Evolutionary conservation across 2,329 filamentous ascomycete genomes (phyloP), one percentile per base, ranked within the genome.

Genomic region (Ceratocystis ficicola): DNA sequence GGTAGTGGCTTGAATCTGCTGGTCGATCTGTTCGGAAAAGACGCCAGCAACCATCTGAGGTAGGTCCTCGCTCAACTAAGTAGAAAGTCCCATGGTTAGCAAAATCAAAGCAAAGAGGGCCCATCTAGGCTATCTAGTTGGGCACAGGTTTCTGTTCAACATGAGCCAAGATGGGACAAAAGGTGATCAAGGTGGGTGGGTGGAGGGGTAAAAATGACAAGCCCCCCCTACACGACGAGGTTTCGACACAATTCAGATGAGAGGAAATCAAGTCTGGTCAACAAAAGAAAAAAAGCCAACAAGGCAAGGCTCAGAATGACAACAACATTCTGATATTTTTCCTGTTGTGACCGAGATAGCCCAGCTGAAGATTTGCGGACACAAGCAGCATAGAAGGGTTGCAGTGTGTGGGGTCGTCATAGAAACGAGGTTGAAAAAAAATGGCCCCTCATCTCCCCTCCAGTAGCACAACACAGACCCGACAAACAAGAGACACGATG

Each of bases 11-110:
- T 93, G 87, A 72, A 99, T 99, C 79, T 99, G 94, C 71, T 89
- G 84, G 75, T 99, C 94, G 77, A 99, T 96, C 78, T 97, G 91
- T 70, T 99, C 93, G 70, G 94, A 99, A 80, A 99, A 97, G 74
- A 99, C 94, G 69, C 94, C 94, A 74, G 88, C 83, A 69, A 97
- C 94, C 94, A 99, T 99, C 79, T 94, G 87, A 72, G 94, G 94
- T 71, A 99, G 90, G 75, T 99, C 94, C 78, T 96, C 92, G 75
- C 94, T 95, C 76, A 99, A 83, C 94, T 99, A 74, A 10, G 63
- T 48, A 60, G 60, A 28, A 61, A 62, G 15, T 6, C 25, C 5
- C 28, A 36, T 32, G 5, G 55, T 59, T 59, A 59, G 55, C 28
- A 30, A 60, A 12, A 61, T 41, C 36, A 12, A 41, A 12, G 12